Conservation (phyloP, 163 green algal genomes). For the Dunaliella salina region DNA sequence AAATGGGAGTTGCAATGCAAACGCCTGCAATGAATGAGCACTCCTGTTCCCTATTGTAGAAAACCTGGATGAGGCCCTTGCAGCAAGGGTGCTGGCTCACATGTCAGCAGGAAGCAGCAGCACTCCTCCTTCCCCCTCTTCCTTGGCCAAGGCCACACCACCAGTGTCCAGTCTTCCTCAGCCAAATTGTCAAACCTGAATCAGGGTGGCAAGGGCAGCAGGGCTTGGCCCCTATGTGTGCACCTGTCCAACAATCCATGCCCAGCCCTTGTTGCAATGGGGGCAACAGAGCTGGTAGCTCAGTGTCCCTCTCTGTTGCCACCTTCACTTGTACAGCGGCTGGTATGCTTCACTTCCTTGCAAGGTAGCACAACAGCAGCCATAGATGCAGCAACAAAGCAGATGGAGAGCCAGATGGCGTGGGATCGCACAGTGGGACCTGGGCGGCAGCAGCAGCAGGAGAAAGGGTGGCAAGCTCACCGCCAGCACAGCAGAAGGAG, state of each 20-base stretch:
- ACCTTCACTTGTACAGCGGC: neutral
- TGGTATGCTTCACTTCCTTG: neutral
- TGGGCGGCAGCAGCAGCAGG: too few relatives aligned
- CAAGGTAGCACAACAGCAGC: neutral
- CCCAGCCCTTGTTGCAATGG: neutral
- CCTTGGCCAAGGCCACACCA: neutral
- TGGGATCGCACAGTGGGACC: neutral
- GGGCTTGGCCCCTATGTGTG: neutral
- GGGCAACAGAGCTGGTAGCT: neutral
- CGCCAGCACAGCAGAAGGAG: too few relatives aligned
- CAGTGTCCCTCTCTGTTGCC: neutral
- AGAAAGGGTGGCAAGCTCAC: too few relatives aligned
- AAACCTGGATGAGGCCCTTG: neutral
- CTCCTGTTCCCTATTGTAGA: neutral
- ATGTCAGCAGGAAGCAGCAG: neutral
- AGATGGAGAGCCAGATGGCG: neutral
- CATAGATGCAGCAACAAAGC: neutral
- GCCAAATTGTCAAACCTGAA: neutral
- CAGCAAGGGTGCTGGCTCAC: neutral
- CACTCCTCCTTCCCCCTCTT: neutral
- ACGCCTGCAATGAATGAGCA: too few relatives aligned
- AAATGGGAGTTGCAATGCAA: too few relatives aligned
- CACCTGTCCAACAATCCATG: neutral
- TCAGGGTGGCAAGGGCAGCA: neutral
- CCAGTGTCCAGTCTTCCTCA: neutral